phyloP scores from a whole-genome alignment of 495 filamentous ascomycete genomes.

The Bacidia gigantensis region DNA sequence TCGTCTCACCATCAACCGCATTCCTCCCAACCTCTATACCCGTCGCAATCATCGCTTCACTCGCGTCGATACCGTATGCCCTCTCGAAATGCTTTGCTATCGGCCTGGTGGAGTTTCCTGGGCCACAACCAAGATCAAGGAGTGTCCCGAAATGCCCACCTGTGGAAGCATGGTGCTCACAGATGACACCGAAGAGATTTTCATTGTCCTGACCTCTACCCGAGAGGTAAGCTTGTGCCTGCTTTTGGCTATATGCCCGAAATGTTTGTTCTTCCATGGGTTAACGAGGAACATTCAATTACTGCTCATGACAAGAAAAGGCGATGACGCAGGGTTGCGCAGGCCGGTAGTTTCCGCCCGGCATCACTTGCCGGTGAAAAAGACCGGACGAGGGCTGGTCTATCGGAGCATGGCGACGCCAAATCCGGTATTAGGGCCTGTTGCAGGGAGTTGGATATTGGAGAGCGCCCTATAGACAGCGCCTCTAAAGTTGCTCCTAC shows the following conservation, averaged over 20 bases:
- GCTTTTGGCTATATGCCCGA: conserved; percentile 27
- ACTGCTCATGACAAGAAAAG: not conserved
- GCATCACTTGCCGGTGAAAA: too few relatives aligned
- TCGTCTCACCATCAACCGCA: conserved; percentile 11
- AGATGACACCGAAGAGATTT: conserved; percentile 32
- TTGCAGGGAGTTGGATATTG: too few relatives aligned
- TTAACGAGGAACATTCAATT: too few relatives aligned
- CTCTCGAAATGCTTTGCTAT: conserved; percentile 30
- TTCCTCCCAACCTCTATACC: conserved; percentile 26
- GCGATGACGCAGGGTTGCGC: not conserved
- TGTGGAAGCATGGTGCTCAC: conserved; percentile 34
- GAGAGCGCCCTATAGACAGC: too few relatives aligned
- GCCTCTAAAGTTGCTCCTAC: too few relatives aligned
- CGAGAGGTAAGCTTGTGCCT: conserved; percentile 33
- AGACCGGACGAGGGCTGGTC: too few relatives aligned
- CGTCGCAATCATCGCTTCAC: conserved; percentile 38
- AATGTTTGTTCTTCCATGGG: conserved; percentile 30
- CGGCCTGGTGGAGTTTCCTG: conserved; percentile 30
- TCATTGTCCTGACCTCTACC: conserved; percentile 30
- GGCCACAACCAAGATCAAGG: conserved; percentile 45
- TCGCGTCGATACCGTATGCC: conserved; percentile 39
- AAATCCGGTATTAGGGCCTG: too few relatives aligned
- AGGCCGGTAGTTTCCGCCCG: not conserved
- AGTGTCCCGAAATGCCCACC: conserved; percentile 33
- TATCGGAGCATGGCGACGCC: too few relatives aligned